Base-by-base conservation (phyloP, 345 rosid species). In the Sonneratia alba region DNA sequence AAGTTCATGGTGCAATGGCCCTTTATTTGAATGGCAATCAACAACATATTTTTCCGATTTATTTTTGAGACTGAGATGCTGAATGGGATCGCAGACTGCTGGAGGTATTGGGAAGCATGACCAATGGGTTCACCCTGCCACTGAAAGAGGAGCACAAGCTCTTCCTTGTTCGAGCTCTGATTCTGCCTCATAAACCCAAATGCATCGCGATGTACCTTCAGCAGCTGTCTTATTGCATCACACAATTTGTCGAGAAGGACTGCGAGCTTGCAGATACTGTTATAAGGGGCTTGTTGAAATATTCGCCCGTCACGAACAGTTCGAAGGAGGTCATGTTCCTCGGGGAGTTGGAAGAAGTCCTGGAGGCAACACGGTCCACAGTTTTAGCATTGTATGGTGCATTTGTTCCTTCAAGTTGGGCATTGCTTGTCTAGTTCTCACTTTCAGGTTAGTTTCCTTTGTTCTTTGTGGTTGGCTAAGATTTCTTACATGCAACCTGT, bases 1-100 rank as follows among this genome's bases (percentile, higher is more conserved):
- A 91, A 91, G 79, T 91, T 91, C 74, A 91, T 91, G 97, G 97
- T 88, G 79, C 97, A 91, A 75, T 82, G 94, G 15, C 97, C 97
- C 3, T 91, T 78, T 72, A 91, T 91, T 76, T 77, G 97, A 81
- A 91, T 89, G 79, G 79, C 97, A 7, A 91, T 91, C 74, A 91
- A 91, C 81, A 77, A 87, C 73, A 87, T 89, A 75, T 91, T 91
- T 79, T 91, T 87, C 73, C 82, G 86, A n/a, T 89, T 91, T 79
- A 85, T 87, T 32, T 89, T 86, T 67, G 97, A 91, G 79, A 91
- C 91, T 10, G 97, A 91, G 75, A 91, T 84, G 82, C 97, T 89
- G 56, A 91, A 87, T 71, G 97, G 97, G 43, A 87, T 89, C 65
- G 92, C 89, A 0, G 95, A 80, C 77, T 91, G 74, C 69, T 91